Evolutionary conservation across 2,329 filamentous ascomycete species (phyloP).

Genomic region (Trichoderma citrinoviride): DNA sequence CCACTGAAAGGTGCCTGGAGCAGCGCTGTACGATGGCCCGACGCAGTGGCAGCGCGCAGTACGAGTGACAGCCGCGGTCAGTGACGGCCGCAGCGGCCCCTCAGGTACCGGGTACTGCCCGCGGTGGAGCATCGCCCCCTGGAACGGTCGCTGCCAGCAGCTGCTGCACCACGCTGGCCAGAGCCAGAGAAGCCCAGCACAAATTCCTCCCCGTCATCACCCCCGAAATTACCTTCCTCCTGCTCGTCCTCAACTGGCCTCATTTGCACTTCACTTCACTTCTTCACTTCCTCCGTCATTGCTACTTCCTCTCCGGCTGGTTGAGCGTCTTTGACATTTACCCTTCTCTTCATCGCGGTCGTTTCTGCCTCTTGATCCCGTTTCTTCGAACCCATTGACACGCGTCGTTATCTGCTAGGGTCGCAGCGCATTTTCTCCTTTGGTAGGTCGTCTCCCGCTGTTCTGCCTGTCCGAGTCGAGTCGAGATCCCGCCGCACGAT

Average conservation of each 20-base stretch:
- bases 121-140: background rate
- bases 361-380: slow-evolving; percentile 30
- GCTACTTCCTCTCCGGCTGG: slow-evolving; percentile 36
- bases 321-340: slow-evolving; percentile 18
- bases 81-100: background rate
- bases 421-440: slow-evolving; percentile 16
- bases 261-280: slow-evolving; percentile 26
- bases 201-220: slow-evolving; percentile 23
- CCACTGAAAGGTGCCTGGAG: background rate
- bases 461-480: too few species aligned
- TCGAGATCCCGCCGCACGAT: background rate
- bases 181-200: slow-evolving; percentile 10
- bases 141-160: slow-evolving; percentile 2
- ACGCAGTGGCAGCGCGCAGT: background rate
- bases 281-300: slow-evolving; percentile 36
- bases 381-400: slow-evolving; percentile 35
- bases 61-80: background rate
- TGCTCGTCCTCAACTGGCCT: slow-evolving; percentile 23
- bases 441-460: slow-evolving; percentile 18
- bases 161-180: slow-evolving; percentile 17
- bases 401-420: slow-evolving; percentile 30
- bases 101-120: background rate
- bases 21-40: background rate
- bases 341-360: slow-evolving; percentile 23
- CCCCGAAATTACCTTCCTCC: slow-evolving; percentile 30